Evolutionary conservation across 352 stramenopile genomes (phyloP), one percentile per base, ranked within the genome.

Genomic region (Thalassiosira livingstoniorum): DNA sequence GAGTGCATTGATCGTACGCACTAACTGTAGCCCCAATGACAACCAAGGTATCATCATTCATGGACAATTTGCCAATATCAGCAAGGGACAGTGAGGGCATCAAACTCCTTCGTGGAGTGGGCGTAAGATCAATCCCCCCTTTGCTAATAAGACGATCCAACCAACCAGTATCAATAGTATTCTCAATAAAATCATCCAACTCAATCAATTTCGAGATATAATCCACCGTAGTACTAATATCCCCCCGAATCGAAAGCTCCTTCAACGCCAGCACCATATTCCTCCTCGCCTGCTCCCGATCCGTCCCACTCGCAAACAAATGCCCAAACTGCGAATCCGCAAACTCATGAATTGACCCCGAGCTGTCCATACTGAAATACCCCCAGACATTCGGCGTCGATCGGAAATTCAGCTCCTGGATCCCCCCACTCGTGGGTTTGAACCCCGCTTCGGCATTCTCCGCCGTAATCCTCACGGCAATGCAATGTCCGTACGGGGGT

Each of bases 281-380:
- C 65, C 92, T 86, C 29, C 97, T 88, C 0, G 98, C 97, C 69
- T 97, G 96, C 82, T 99, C 98, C 67, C 98, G 93, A 69, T 97
- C 97, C 60, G 90, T 93, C 60, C 97, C 97, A 93, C 92, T 98
- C 25, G 97, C 98, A 90, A 99, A 99, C 75, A 99, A 93, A 91
- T 99, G 98, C 31, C 98, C 98, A 92, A 99, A 99, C 89, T 99
- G 98, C 42, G 97, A 99, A 90, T 99, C 98, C 10, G 98, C 98
- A 91, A 99, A 99, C 93, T 99, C 98, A 92, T 99, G 98, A 57
- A 99, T 98, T 70, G 98, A 96, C 11, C 98, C 98, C 29, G 95
- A 99, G 83, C 96, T 98, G 88, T 99, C 97, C 82, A 99, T 98
- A 51, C 93, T 98, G 83, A 99, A 99, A 93, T 99, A 99, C 23